Percentiles rank a stretch among this genome's conserved stretches.
Conservation (phyloP, 2,329 filamentous ascomycete genomes). For the Myotisia sp. region DNA sequence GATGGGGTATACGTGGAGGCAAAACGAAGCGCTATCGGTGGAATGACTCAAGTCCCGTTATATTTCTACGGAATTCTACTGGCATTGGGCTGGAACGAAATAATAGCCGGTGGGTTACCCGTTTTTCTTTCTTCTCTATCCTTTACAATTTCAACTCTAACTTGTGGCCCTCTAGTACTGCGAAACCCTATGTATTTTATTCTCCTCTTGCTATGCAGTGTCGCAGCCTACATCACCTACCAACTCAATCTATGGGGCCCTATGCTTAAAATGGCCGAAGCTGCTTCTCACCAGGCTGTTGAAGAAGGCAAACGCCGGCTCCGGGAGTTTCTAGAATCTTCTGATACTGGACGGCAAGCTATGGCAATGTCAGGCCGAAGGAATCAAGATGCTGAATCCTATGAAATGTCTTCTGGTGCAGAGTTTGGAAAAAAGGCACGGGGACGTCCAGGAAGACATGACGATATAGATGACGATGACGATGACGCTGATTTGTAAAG, state of each 20-base stretch:
- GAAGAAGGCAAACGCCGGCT: slow-evolving; percentile 87
- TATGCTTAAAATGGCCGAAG: slow-evolving; percentile 88
- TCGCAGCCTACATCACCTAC: slow-evolving; percentile 77
- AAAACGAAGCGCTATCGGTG: slow-evolving; percentile 89
- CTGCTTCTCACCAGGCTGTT: slow-evolving; percentile 69
- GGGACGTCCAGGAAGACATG: slow-evolving; percentile 1
- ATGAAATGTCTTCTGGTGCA: slow-evolving; percentile 40
- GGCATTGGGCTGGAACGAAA: slow-evolving; percentile 96
- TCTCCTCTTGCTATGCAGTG: slow-evolving; percentile 60
- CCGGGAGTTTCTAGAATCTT: slow-evolving; percentile 74
- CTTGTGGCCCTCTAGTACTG: slow-evolving; percentile 47
- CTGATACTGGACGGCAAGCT: slow-evolving; percentile 71
- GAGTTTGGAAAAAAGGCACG: slow-evolving; percentile 12
- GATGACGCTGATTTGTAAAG: slow-evolving; percentile 9
- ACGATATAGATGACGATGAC: slow-evolving; percentile 8
- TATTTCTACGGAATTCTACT: slow-evolving; percentile 89
- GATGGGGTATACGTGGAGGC: slow-evolving; percentile 97
- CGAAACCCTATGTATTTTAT: slow-evolving; percentile 90
- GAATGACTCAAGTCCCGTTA: slow-evolving; percentile 80
- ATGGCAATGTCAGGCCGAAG: slow-evolving; percentile 53
- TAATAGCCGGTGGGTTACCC: slow-evolving; percentile 66
- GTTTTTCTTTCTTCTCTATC: background rate
- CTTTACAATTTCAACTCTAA: slow-evolving; percentile 3
- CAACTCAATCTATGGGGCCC: slow-evolving; percentile 90
- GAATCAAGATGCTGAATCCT: slow-evolving; percentile 33